Base-by-base conservation (phyloP, 176 grass and related monocot genomes). In the Puya raimondii region DNA sequence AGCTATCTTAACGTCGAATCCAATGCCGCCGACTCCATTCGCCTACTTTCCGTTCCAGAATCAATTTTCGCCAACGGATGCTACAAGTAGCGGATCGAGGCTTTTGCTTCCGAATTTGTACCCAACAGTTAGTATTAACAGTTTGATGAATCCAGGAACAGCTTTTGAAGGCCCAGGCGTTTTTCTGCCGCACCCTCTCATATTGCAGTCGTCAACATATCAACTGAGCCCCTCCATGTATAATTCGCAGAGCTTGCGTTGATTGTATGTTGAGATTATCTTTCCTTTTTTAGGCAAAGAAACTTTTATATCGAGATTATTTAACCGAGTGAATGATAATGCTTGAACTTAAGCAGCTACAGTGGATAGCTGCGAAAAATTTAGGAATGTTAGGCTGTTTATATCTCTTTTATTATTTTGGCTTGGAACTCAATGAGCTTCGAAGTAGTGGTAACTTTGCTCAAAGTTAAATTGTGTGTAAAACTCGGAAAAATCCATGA, bases 11-110 rank as follows among this genome's bases (percentile, higher is more conserved):
- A 22, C 66, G 48, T 69, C 69, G 51, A 85, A 85, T 67, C 73
- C 72, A 57, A 50, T 76, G 57, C 48, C 57, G 15, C 67, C 64
- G 10, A 75, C 58, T 53, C 78, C 90, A 50, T 88, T 88, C 80
- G 83, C 79, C 58, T 84, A 69, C 77, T 81, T 85, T 84, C 86
- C 89, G 59, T 72, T 78, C 0, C 82, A 76, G 70, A 82, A 76
- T 59, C 86, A 76, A 42, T 65, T 81, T 79, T 71, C 80, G 63
- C 70, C 63, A 26, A 80, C 76, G 73, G 80, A 80, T 72, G 79
- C 74, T 53, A 53, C 72, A 79, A 70, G 69, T 61, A 42, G 33
- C 5, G 84, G 84, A 74, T 65, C 89, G 23, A 57, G 66, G 49
- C 59, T 87, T 63, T 49, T 74, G 48, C 84, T 84, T 47, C 0